A percentile compares a stretch with the other conserved stretches of the same genome.
Conservation (phyloP, 306 rosid species). For the Canavalia ensiformis region DNA sequence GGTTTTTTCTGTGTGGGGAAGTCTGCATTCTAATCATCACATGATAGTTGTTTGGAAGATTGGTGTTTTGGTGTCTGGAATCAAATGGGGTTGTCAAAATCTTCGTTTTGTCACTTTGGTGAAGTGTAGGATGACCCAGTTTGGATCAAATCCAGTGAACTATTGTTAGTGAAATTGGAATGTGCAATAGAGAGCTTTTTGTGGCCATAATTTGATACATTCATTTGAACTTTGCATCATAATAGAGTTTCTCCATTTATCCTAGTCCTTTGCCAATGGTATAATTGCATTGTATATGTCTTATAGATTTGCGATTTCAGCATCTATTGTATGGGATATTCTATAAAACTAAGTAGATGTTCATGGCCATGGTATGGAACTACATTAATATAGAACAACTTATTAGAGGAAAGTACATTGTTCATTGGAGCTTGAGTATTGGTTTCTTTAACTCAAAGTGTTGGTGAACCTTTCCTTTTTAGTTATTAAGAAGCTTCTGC, state of each 20-base stretch:
- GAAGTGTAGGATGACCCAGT: neutral
- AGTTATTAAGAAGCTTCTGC: neutral
- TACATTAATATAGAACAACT: neutral
- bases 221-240: constrained; percentile 21
- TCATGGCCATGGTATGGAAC: constrained; percentile 1
- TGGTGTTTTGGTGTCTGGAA: neutral
- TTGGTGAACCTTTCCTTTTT: neutral
- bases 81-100: constrained; percentile 32
- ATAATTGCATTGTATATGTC: constrained; percentile 3
- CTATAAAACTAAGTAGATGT: neutral
- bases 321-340: neutral
- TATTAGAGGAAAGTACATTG: neutral
- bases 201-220: neutral
- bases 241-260: constrained; percentile 17
- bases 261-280: neutral
- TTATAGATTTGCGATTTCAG: constrained; percentile 3
- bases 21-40: constrained; percentile 33
- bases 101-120: neutral
- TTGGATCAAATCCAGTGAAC: constrained; percentile 21
- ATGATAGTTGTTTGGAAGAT: neutral
- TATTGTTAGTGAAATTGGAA: constrained; percentile 21
- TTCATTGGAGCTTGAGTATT: neutral
- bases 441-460: constrained; percentile 1
- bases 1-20: constrained; percentile 19
- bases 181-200: neutral